These are phyloP conservation scores for Rhododendron kiyosumense DNA, from an alignment of 148 eudicot species.

Conservation along the genomic window DNA sequence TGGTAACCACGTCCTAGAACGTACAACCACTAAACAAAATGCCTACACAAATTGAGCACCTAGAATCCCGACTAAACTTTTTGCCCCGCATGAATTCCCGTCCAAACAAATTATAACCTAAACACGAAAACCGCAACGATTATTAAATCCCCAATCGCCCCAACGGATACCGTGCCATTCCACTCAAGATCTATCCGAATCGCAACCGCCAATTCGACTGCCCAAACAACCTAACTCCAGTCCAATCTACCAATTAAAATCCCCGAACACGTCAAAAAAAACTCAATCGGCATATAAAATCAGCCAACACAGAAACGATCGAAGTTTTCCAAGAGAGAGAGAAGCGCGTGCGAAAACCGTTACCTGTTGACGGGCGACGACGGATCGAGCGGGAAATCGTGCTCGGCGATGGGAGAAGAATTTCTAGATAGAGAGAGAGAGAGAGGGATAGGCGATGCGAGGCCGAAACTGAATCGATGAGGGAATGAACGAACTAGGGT, in stretches of 20 bases:
- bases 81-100: neutral
- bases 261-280: neutral
- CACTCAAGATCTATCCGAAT: neutral
- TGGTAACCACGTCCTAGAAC: neutral
- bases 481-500: neutral
- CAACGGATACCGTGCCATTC: neutral
- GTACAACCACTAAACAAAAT: neutral
- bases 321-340: neutral
- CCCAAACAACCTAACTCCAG: neutral
- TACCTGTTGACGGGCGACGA: slow-evolving; percentile 23
- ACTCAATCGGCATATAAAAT: neutral
- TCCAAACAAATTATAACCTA: neutral
- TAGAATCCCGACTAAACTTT: neutral
- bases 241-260: neutral
- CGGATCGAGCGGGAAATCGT: slow-evolving; percentile 20
- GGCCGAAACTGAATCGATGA: slow-evolving; percentile 47
- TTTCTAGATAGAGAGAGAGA: slow-evolving; percentile 9
- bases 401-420: neutral
- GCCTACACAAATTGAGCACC: neutral
- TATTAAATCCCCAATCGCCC: neutral
- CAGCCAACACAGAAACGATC: neutral
- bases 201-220: neutral
- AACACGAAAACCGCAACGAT: neutral
- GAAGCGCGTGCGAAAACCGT: neutral
- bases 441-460: slow-evolving; percentile 25